These are phyloP conservation scores for Nicotiana noctiflora DNA, from an alignment of 257 asterid species.

Conservation along the genomic window DNA sequence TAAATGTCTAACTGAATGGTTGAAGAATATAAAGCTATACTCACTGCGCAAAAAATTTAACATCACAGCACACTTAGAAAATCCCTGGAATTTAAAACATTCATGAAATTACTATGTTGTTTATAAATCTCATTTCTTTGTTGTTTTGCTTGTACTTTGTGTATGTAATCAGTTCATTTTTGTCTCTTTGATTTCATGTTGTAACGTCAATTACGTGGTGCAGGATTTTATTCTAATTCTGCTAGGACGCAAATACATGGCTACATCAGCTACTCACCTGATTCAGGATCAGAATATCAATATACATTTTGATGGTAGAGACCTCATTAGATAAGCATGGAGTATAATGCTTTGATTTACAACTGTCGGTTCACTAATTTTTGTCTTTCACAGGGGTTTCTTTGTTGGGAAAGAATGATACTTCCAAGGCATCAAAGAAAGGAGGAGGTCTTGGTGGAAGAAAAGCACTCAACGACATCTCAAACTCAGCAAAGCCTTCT, in stretches of 20 bases:
- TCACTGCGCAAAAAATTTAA: background rate
- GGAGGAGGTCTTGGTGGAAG: constrained; percentile 45
- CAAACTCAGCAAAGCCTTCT: constrained; percentile 65
- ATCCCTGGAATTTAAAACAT: background rate
- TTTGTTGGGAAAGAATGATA: constrained; percentile 38
- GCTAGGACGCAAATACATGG: constrained; percentile 30
- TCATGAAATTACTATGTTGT: background rate
- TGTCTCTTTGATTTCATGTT: background rate
- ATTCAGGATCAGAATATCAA: constrained; percentile 71
- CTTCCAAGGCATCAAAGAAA: constrained; percentile 40
- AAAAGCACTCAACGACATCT: constrained; percentile 81
- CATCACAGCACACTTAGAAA: background rate
- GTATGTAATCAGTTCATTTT: background rate
- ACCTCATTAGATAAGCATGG: background rate
- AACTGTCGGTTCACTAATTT: background rate
- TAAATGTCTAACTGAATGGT: background rate
- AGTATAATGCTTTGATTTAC: background rate
- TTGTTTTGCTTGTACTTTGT: background rate
- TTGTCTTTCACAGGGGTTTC: constrained; percentile 26
- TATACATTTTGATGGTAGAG: constrained; percentile 53
- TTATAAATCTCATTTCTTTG: background rate
- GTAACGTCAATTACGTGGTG: background rate
- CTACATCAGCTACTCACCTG: constrained; percentile 47
- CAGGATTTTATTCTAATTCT: background rate
- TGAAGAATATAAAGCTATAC: background rate